Evolutionary conservation across 805 yeast species (phyloP), one percentile per base, ranked within the genome.

Genomic region (Zygosaccharomyces pseudorouxii): DNA sequence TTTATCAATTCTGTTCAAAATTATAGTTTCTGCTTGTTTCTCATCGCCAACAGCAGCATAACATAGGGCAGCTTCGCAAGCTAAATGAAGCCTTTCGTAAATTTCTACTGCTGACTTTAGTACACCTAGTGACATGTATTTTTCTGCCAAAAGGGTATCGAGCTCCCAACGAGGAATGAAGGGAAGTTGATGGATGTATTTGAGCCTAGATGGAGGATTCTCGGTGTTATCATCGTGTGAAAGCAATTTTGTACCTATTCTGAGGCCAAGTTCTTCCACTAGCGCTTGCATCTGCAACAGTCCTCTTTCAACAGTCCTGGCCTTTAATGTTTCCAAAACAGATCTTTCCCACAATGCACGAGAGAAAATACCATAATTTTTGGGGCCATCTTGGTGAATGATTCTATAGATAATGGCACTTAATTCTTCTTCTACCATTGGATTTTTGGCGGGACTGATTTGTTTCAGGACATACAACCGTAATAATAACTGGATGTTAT

Each of bases 301-400:
- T 44, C 98, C 98, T 64, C 99, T 78, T 69, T 93, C 98, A 20
- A 92, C 84, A 1, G 97, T 92, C 62, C 86, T 82, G 1, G 95
- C 81, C 55, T 81, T 82, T 43, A 76, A 75, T 0, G 96, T 79
- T 64, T 93, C 99, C 31, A 90, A 71, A 18, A 86, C 58, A 6
- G 97, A 88, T 64, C 98, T 79, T 60, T 84, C 86, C 97, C 97
- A 93, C 38, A 93, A 71, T 0, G 95, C 86, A 53, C 90, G 75
- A 2, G 90, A 80, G 59, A 82, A 89, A 3, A 92, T 65, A 1
- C 86, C 69, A 89, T 96, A 89, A 76, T 74, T 54, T 56, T 63
- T 58, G 4, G 41, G 33, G 14, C 68, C 67, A 8, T 53, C 50
- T 42, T 79, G 72, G 65, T 77, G 78, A 18, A 92, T 70, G 9